Percentiles rank a stretch among this genome's conserved stretches.
Conservation (phyloP, 2,329 filamentous ascomycete species). For the Aureobasidium sp. region DNA sequence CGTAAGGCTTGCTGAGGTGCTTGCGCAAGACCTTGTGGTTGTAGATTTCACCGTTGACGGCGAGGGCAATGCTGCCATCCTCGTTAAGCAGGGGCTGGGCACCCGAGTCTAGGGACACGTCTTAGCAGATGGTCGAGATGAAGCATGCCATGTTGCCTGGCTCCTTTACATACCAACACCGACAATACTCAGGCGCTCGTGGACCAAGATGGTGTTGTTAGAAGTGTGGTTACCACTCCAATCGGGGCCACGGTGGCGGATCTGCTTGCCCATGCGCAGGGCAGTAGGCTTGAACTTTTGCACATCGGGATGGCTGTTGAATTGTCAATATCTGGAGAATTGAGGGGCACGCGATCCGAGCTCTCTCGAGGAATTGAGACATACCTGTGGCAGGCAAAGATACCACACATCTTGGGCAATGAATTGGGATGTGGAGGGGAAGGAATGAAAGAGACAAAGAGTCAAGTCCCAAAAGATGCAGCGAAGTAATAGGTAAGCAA, state of each 20-base stretch:
- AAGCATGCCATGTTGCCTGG: neutral
- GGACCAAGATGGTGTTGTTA: constrained; percentile 92
- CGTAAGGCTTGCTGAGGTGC: constrained; percentile 71
- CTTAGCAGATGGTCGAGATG: neutral
- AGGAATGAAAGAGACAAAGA: neutral
- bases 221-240: constrained; percentile 81
- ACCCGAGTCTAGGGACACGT: constrained; percentile 63
- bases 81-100: constrained; percentile 92
- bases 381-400: constrained; percentile 89
- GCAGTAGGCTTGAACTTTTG: constrained; percentile 94
- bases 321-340: constrained; percentile 14
- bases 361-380: constrained; percentile 16
- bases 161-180: constrained; percentile 65
- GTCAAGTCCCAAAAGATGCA: neutral
- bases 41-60: constrained; percentile 99
- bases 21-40: constrained; percentile 96
- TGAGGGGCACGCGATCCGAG: constrained; percentile 20
- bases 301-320: constrained; percentile 73
- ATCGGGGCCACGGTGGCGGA: constrained; percentile 94
- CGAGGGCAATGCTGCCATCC: constrained; percentile 79
- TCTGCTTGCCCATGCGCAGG: constrained; percentile 87
- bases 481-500: neutral
- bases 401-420: constrained; percentile 76
- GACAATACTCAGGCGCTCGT: constrained; percentile 96
- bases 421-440: neutral